A percentile compares a stretch with the other conserved stretches of the same genome.
These are phyloP conservation scores for Apiospora phragmitis DNA, from an alignment of 2,329 filamentous ascomycete genomes.

Conservation along the genomic window DNA sequence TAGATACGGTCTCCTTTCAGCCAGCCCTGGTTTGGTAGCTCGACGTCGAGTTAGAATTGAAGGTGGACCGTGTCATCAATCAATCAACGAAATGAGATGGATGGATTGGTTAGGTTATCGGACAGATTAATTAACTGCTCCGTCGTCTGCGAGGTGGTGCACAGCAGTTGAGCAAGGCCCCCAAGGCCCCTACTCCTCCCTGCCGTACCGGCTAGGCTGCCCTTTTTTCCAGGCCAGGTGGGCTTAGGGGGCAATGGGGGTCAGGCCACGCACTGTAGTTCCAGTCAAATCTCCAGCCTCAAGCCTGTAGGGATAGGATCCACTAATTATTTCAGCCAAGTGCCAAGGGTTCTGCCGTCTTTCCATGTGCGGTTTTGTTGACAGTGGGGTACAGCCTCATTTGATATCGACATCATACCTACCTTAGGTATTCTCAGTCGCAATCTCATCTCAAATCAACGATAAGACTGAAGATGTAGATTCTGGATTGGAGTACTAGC, in stretches of 20 bases:
- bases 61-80: conserved; percentile 9
- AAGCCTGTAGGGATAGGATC: not conserved
- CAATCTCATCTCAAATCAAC: not conserved
- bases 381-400: not conserved
- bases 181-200: not conserved
- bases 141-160: not conserved
- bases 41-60: conserved; percentile 7
- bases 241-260: not conserved
- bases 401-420: not conserved
- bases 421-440: not conserved
- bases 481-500: not conserved
- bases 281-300: not conserved
- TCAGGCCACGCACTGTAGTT: conserved; percentile 1
- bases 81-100: conserved; percentile 7
- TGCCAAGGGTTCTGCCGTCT: not conserved
- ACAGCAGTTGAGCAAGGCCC: not conserved
- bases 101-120: conserved; percentile 1
- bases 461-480: not conserved
- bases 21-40: conserved; percentile 4
- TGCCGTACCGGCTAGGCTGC: not conserved
- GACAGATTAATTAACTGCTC: not conserved
- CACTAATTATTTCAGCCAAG: not conserved
- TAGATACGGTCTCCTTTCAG: conserved; percentile 6
- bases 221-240: not conserved
- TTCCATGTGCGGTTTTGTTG: not conserved